phyloP scores from a whole-genome alignment of 768 basidiomycete species.

The Suillus brevipes region DNA sequence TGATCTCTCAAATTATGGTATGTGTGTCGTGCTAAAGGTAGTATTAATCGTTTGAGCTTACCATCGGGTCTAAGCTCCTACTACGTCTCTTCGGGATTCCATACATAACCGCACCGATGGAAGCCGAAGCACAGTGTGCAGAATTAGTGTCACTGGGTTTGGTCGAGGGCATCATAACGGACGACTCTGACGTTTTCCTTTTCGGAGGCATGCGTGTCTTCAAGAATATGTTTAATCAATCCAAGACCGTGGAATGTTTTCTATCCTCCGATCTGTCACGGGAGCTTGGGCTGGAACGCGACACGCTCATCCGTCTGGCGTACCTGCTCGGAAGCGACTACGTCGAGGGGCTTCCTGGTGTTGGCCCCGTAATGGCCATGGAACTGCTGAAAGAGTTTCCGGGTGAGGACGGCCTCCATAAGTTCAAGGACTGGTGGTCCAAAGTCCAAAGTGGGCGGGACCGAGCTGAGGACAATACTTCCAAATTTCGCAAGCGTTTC shows the following conservation, averaged over 20 bases:
- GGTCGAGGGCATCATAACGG: constrained; percentile 97
- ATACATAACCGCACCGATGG: constrained; percentile 98
- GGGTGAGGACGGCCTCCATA: constrained; percentile 76
- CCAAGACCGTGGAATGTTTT: constrained; percentile 98
- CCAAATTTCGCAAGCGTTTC: constrained; percentile 81
- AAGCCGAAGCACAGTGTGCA: constrained; percentile 98
- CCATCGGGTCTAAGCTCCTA: constrained; percentile 60
- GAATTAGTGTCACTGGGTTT: constrained; percentile 81
- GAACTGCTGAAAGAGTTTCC: constrained; percentile 93
- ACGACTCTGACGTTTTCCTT: constrained; percentile 98
- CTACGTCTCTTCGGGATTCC: constrained; percentile 94
- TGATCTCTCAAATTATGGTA: constrained; percentile 85
- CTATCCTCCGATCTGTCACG: constrained; percentile 77
- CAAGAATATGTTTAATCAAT: constrained; percentile 99
- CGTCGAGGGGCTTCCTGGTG: constrained; percentile 85
- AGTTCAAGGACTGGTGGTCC: constrained; percentile 93
- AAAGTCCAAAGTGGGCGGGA: constrained; percentile 92
- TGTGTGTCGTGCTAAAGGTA: constrained; percentile 17
- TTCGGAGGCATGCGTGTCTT: constrained; percentile 95
- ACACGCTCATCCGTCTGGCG: constrained; percentile 84
- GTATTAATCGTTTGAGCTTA: constrained; percentile 3
- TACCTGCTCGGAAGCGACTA: constrained; percentile 98
- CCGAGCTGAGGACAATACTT: constrained; percentile 64
- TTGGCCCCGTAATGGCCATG: constrained; percentile 96
- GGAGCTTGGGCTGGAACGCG: constrained; percentile 85